A percentile compares a stretch with the other conserved stretches of the same genome.
Conservation (phyloP, 2,329 filamentous ascomycete genomes). For the Talaromyces funiculosus region DNA sequence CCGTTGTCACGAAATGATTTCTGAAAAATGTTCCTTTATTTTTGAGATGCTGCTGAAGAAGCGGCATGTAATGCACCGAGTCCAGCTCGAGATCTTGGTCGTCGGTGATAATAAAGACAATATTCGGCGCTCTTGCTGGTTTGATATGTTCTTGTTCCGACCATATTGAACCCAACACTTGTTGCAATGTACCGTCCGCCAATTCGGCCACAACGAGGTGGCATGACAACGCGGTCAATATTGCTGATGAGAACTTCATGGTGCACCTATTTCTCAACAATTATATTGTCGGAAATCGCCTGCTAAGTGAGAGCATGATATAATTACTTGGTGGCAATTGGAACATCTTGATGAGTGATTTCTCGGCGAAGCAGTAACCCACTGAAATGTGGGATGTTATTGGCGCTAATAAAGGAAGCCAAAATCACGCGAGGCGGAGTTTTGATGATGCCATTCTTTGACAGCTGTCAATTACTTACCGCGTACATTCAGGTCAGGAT, state of each 20-base stretch:
- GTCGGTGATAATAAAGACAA: constrained; percentile 63
- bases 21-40: constrained; percentile 55
- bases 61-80: constrained; percentile 57
- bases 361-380: neutral
- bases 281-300: neutral
- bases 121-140: constrained; percentile 43
- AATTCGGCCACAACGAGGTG: neutral
- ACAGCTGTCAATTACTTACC: neutral
- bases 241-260: neutral
- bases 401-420: neutral
- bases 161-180: neutral
- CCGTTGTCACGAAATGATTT: constrained; percentile 61
- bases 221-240: neutral
- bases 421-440: neutral
- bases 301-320: neutral
- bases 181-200: neutral
- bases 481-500: neutral
- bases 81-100: constrained; percentile 61
- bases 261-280: neutral
- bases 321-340: neutral
- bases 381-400: neutral
- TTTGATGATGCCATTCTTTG: neutral
- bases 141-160: neutral
- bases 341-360: neutral
- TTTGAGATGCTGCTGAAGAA: constrained; percentile 51